These are phyloP conservation scores for Arthrobotrys conoides DNA, from an alignment of 2,329 filamentous ascomycete genomes.

Conservation along the genomic window DNA sequence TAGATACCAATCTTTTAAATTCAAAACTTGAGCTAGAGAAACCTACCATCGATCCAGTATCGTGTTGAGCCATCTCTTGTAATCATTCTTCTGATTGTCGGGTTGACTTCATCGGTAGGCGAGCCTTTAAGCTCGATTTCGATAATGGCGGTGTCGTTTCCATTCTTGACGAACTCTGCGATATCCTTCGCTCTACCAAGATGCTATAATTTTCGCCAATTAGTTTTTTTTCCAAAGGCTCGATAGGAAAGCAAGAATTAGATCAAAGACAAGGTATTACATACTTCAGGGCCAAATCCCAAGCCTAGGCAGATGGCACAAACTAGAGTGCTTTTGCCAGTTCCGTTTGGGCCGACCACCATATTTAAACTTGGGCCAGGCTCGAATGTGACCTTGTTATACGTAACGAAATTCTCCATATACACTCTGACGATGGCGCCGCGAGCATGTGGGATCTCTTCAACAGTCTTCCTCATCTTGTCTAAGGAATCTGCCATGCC, in stretches of 20 bases:
- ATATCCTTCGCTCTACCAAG: slow-evolving; percentile 87
- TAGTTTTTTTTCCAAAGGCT: neutral
- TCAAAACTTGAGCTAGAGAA: neutral
- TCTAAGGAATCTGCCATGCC: slow-evolving; percentile 61
- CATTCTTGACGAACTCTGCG: slow-evolving; percentile 94
- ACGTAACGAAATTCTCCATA: slow-evolving; percentile 92
- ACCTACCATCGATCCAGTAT: slow-evolving; percentile 82
- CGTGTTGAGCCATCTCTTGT: slow-evolving; percentile 84
- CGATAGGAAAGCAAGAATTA: neutral
- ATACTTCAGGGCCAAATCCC: slow-evolving; percentile 79
- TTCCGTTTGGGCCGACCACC: slow-evolving; percentile 99
- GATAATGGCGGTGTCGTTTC: slow-evolving; percentile 80
- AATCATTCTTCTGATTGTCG: slow-evolving; percentile 81
- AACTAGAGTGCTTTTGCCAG: slow-evolving; percentile 95
- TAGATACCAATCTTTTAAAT: neutral
- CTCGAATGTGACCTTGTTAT: slow-evolving; percentile 89
- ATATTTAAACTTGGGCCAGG: slow-evolving; percentile 96
- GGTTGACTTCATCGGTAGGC: slow-evolving; percentile 75
- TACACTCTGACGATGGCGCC: slow-evolving; percentile 91
- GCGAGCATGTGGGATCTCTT: slow-evolving; percentile 67
- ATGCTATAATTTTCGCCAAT: slow-evolving; percentile 69
- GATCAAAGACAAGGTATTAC: neutral
- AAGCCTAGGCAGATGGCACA: slow-evolving; percentile 96
- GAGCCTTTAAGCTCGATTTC: slow-evolving; percentile 88
- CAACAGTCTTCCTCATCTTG: slow-evolving; percentile 55